Evolutionary conservation across 2,329 filamentous ascomycete species (phyloP).

Genomic region (Botrytis pseudocinerea): DNA sequence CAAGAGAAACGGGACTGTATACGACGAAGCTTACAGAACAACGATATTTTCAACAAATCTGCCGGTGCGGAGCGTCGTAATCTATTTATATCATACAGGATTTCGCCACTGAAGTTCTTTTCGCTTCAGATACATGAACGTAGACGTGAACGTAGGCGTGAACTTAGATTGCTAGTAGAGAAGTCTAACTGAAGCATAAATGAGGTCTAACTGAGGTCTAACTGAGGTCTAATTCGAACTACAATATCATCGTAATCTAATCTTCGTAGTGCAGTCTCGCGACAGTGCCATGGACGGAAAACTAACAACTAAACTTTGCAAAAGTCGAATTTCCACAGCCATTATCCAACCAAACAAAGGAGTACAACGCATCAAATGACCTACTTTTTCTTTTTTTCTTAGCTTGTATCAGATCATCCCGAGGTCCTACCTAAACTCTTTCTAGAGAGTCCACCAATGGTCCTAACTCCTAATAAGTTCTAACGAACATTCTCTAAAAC

Average conservation of each 20-base stretch:
- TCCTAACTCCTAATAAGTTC: neutral
- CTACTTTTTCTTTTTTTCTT: constrained; percentile 15
- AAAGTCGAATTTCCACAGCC: neutral
- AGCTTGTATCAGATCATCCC: constrained; percentile 27
- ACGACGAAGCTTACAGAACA: neutral
- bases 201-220: neutral
- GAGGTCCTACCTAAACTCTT: neutral
- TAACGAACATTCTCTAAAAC: neutral
- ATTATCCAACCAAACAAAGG: neutral
- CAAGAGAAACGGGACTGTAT: neutral
- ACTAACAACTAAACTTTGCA: neutral
- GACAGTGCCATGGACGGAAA: neutral
- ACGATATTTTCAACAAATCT: neutral
- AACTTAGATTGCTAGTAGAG: neutral
- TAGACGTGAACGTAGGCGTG: neutral
- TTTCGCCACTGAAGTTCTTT: neutral
- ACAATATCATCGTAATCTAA: neutral
- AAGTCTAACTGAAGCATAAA: neutral
- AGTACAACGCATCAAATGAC: constrained; percentile 16
- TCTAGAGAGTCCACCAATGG: neutral
- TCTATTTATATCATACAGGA: neutral
- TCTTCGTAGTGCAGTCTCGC: neutral
- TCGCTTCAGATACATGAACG: neutral
- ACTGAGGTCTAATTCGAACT: neutral
- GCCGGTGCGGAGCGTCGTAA: neutral